Evolutionary conservation across 2,329 filamentous ascomycete genomes (phyloP).

Genomic region (Fusarium sp.): DNA sequence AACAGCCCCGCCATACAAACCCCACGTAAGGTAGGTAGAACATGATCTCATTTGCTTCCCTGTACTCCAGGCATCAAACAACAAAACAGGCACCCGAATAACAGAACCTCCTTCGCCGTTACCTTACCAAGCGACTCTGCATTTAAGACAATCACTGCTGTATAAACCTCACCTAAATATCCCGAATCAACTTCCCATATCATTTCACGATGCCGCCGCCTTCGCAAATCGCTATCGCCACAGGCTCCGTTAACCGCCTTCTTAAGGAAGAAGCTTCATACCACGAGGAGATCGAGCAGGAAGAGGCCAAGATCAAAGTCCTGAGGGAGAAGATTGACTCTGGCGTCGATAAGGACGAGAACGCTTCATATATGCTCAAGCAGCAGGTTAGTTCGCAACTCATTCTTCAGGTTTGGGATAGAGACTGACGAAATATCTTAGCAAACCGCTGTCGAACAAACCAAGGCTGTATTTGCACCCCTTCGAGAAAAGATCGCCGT

Average conservation of each 20-base stretch:
- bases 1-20: slow-evolving; percentile 47
- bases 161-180: not conserved
- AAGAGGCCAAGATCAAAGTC: slow-evolving; percentile 78
- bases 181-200: not conserved
- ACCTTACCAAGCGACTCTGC: not conserved
- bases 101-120: slow-evolving; percentile 3
- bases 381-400: slow-evolving; percentile 77
- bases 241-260: slow-evolving; percentile 82
- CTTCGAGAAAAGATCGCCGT: slow-evolving; percentile 78
- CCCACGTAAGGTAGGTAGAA: slow-evolving; percentile 44
- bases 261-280: slow-evolving; percentile 94
- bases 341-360: slow-evolving; percentile 71
- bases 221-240: slow-evolving; percentile 82
- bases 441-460: slow-evolving; percentile 88
- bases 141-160: not conserved
- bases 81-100: slow-evolving; percentile 41
- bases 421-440: slow-evolving; percentile 53
- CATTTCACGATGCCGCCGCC: slow-evolving; percentile 76
- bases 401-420: not conserved
- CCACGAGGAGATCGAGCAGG: slow-evolving; percentile 83
- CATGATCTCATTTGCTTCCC: slow-evolving; percentile 50
- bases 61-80: slow-evolving; percentile 32
- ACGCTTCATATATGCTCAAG: slow-evolving; percentile 82
- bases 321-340: slow-evolving; percentile 71
- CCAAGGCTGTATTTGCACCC: slow-evolving; percentile 82